A percentile compares a stretch with the other conserved stretches of the same genome.
These are phyloP conservation scores for Sphaerulina vaccinii DNA, from an alignment of 2,329 filamentous ascomycete species.

Conservation along the genomic window DNA sequence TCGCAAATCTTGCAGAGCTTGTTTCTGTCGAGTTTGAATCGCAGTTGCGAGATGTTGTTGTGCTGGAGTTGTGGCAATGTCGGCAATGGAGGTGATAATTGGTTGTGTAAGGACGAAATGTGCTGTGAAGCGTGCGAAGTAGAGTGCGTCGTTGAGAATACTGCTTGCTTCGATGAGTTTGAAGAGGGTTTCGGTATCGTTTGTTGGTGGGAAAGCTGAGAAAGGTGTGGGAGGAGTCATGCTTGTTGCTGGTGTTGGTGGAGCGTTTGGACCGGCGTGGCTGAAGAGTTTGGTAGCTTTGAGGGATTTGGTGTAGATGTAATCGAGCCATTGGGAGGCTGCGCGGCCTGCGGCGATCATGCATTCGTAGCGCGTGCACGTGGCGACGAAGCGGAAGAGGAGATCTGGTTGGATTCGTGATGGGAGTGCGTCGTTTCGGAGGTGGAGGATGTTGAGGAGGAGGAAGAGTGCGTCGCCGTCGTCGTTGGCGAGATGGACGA, in stretches of 20 bases:
- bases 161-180: conserved; percentile 29
- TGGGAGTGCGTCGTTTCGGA: conserved; percentile 31
- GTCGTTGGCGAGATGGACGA: conserved; percentile 26
- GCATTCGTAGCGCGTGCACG: conserved; percentile 30
- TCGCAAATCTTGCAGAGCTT: conserved; percentile 15
- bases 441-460: conserved; percentile 32
- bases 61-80: conserved; percentile 2
- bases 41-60: conserved; percentile 16
- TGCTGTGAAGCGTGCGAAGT: conserved; percentile 33
- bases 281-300: background rate
- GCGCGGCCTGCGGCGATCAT: conserved; percentile 26
- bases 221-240: conserved; percentile 1
- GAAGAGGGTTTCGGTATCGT: conserved; percentile 16
- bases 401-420: conserved; percentile 23
- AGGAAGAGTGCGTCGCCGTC: conserved; percentile 30
- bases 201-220: conserved; percentile 5
- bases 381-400: conserved; percentile 26
- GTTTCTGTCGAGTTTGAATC: conserved; percentile 22
- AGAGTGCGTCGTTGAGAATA: conserved; percentile 32
- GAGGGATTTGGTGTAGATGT: conserved; percentile 25
- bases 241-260: conserved; percentile 1
- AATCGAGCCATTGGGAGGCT: conserved; percentile 31
- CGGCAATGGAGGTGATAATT: conserved; percentile 2
- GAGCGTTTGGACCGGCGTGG: background rate
- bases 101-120: conserved; percentile 25